Conservation (phyloP, 1,284 basidiomycete genomes). For the Xerocomus nothofagi region DNA sequence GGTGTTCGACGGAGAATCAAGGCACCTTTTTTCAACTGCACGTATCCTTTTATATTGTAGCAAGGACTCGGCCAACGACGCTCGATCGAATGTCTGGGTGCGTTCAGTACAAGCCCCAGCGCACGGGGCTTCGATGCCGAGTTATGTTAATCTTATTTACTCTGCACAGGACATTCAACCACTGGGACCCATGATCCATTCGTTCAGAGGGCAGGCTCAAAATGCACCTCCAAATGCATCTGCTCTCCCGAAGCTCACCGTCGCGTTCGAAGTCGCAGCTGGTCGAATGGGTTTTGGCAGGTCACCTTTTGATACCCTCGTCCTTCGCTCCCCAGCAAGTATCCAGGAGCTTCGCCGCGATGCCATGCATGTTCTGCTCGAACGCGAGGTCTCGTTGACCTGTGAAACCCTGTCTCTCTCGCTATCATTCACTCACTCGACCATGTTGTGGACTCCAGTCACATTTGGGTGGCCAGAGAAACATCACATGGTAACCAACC, state of each 20-base stretch:
- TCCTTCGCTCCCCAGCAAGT: conserved; percentile 14
- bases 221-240: conserved; percentile 12
- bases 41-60: conserved; percentile 20
- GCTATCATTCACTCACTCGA: conserved; percentile 28
- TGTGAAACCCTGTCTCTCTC: conserved; percentile 21
- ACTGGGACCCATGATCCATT: conserved; percentile 14
- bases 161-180: conserved; percentile 20
- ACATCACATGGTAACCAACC: conserved; percentile 6
- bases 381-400: conserved; percentile 22
- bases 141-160: not conserved
- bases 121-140: not conserved
- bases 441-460: conserved; percentile 19
- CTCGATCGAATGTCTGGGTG: conserved; percentile 22
- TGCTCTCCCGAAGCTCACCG: conserved; percentile 21
- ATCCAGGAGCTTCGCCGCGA: conserved; percentile 3
- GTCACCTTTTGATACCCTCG: conserved; percentile 9
- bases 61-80: conserved; percentile 4
- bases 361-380: conserved; percentile 17
- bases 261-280: conserved; percentile 24
- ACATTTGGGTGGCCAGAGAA: not conserved
- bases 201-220: conserved; percentile 5
- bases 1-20: conserved; percentile 25
- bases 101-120: not conserved
- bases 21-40: conserved; percentile 22
- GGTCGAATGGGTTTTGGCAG: not conserved